phyloP scores from a whole-genome alignment of 2,329 filamentous ascomycete species.

The Colletotrichum somersetense region DNA sequence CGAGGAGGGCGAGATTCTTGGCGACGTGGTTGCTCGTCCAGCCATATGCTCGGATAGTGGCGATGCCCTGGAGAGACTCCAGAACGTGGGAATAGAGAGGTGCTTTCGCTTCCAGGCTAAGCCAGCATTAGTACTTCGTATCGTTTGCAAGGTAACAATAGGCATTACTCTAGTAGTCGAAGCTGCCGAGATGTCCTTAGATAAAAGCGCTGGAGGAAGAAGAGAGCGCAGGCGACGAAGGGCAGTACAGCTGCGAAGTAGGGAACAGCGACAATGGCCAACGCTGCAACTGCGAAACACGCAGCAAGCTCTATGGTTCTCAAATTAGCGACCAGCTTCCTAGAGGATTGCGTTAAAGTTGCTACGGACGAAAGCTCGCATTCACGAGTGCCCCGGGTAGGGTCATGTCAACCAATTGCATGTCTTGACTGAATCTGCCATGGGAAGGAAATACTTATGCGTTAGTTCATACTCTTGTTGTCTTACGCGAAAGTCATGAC shows the following conservation, averaged over 20 bases:
- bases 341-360: constrained; percentile 11
- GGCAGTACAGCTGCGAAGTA: constrained; percentile 60
- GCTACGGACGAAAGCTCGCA: constrained; percentile 19
- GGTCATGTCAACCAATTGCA: constrained; percentile 44
- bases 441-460: constrained; percentile 24
- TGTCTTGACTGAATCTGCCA: constrained; percentile 46
- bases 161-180: constrained; percentile 59
- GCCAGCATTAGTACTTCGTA: constrained; percentile 60
- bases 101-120: constrained; percentile 58
- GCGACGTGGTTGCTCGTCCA: constrained; percentile 56
- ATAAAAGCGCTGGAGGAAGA: constrained; percentile 64
- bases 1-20: constrained; percentile 53
- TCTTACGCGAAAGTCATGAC: constrained; percentile 19
- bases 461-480: constrained; percentile 15
- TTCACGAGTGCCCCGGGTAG: constrained; percentile 30
- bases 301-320: constrained; percentile 43
- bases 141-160: constrained; percentile 58
- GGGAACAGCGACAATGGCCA: constrained; percentile 58
- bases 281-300: constrained; percentile 58
- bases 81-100: constrained; percentile 64
- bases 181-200: constrained; percentile 68
- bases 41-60: constrained; percentile 63
- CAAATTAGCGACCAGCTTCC: constrained; percentile 19
- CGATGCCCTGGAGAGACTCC: constrained; percentile 61
- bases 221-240: constrained; percentile 54